Evolutionary conservation across 164 flowering plant genomes (phyloP).

Genomic region (Cinnamomum chago): DNA sequence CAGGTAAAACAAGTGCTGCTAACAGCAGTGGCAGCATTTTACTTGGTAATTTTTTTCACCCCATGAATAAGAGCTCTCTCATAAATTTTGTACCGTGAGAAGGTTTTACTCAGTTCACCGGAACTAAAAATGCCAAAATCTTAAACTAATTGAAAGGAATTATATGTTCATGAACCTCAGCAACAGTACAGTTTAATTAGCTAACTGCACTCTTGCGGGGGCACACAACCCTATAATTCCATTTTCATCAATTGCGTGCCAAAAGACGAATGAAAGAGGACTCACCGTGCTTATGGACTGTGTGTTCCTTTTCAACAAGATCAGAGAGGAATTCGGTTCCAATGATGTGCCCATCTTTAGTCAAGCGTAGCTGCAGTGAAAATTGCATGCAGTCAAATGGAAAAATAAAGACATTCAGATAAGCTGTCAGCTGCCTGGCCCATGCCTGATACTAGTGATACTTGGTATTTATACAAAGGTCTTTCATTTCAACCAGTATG

Average conservation of each 20-base stretch:
- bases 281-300: slow-evolving; percentile 69
- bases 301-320: slow-evolving; percentile 88
- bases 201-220: too few relatives aligned
- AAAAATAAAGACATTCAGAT: not conserved
- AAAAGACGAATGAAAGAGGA: not conserved
- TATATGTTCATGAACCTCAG: too few relatives aligned
- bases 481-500: not conserved
- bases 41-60: too few relatives aligned
- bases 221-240: not conserved
- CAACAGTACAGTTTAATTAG: too few relatives aligned
- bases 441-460: not conserved
- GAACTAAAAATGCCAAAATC: too few relatives aligned
- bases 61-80: too few relatives aligned
- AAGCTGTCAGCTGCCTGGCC: too few relatives aligned
- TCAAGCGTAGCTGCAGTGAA: slow-evolving; percentile 80
- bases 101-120: too few relatives aligned
- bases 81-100: too few relatives aligned
- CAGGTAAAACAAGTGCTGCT: not conserved
- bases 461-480: not conserved
- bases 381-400: slow-evolving; percentile 7
- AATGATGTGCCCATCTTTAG: slow-evolving; percentile 64
- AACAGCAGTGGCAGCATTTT: not conserved
- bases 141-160: too few relatives aligned
- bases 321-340: slow-evolving; percentile 91
- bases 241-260: not conserved